Evolutionary conservation across 176 grass and related monocot species (phyloP).

Genomic region (Aegilops speltoides): DNA sequence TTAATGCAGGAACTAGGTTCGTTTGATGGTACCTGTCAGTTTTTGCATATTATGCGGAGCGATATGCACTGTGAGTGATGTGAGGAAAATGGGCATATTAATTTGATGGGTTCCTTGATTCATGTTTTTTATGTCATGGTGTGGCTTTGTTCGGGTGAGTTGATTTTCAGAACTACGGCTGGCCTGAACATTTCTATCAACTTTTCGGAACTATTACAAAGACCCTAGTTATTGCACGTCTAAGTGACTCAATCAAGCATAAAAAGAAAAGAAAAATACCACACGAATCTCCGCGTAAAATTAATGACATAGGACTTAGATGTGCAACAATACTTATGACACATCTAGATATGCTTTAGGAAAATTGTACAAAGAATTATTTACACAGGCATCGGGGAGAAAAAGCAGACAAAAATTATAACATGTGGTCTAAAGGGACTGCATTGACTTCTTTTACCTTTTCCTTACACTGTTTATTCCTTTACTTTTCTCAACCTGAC

Average conservation of each 20-base stretch:
- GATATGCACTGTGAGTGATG: background rate
- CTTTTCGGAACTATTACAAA: background rate
- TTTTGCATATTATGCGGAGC: background rate
- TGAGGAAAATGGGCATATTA: background rate
- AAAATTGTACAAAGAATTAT: background rate
- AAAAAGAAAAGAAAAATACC: too few species aligned
- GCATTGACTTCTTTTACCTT: background rate
- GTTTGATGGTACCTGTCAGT: background rate
- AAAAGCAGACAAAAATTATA: background rate
- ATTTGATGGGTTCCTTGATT: background rate
- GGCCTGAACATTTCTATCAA: background rate
- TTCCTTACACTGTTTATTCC: too few species aligned
- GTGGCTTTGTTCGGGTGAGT: background rate
- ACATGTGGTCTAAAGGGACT: background rate
- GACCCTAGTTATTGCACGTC: too few species aligned
- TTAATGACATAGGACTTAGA: too few species aligned
- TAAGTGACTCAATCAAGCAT: too few species aligned
- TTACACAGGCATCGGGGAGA: background rate
- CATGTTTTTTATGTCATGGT: background rate
- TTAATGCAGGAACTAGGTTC: background rate
- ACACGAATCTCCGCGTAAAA: too few species aligned
- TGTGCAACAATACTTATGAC: too few species aligned
- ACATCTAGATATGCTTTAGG: too few species aligned
- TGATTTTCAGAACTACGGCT: background rate
- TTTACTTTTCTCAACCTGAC: constrained; percentile 9